Evolutionary conservation across 106 monocot species (phyloP), one percentile per base, ranked within the genome.

Genomic region (Acorus calamus): DNA sequence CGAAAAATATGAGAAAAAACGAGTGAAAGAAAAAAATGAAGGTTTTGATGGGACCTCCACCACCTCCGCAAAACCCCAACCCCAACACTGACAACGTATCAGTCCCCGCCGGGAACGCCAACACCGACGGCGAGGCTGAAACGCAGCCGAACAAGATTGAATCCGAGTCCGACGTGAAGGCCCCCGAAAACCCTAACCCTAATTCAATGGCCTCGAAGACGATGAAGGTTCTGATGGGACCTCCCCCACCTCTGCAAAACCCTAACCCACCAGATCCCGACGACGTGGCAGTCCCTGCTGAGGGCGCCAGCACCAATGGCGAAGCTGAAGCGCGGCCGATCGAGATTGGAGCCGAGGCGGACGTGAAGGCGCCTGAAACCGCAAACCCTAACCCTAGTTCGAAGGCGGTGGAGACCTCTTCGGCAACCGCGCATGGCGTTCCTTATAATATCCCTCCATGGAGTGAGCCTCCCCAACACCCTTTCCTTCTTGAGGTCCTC

Each of bases 361-460:
- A 28, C 28, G 28, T 28, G 28, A 28, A 28, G 28, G 28, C 28
- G 0, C 28, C 72, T 6, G 49, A 61, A 67, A 74, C 56, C 80
- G 54, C 79, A 57, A 83, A 54, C 59, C 65, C 80, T 41, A 46
- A 60, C 44, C 52, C 60, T 52, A 8, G 59, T 8, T 44, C 59
- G 44, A 8, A 42, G 14, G 28, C 61, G 7, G 74, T 53, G 14
- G 47, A 59, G 7, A 53, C 52, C 55, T 52, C 10, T 50, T 5
- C 67, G 47, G 49, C 63, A 7, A 50, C 11, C 28, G 28, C 28
- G 28, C 28, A 28, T 28, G 66, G 53, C 2, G 69, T 77, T 42
- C 83, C 89, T 6, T 94, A 94, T 75, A 44, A 75, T 43, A 89
- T 82, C 53, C 89, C 89, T 2, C 66, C 80, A 14, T 94, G 94